phyloP scores from a whole-genome alignment of 495 filamentous ascomycete genomes.

The Astrothelium subdiscretum region DNA sequence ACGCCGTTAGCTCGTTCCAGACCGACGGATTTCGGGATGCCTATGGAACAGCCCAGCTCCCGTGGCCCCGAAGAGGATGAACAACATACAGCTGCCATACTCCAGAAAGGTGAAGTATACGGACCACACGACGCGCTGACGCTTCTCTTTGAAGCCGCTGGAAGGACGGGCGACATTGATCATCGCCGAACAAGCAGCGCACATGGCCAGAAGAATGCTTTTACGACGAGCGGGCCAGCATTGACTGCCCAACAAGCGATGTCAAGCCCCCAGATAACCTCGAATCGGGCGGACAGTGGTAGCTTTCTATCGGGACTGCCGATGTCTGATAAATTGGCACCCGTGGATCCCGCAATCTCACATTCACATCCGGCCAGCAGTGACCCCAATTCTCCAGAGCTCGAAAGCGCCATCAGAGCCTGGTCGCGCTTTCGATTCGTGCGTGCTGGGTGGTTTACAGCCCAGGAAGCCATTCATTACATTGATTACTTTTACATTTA shows the following conservation, averaged over 20 bases:
- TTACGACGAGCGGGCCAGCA: conserved; percentile 10
- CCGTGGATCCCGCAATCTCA: conserved; percentile 16
- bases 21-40: not conserved
- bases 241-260: conserved; percentile 17
- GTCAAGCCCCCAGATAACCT: conserved; percentile 21
- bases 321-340: conserved; percentile 2
- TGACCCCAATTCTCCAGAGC: conserved; percentile 11
- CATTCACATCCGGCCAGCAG: not conserved
- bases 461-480: conserved; percentile 82
- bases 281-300: not conserved
- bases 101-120: conserved; percentile 52
- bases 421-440: conserved; percentile 91
- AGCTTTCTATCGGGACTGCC: conserved; percentile 6
- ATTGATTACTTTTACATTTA: conserved; percentile 90
- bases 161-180: conserved; percentile 34
- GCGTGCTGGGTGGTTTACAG: conserved; percentile 90
- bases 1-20: conserved; percentile 43
- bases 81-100: conserved; percentile 44
- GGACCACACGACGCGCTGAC: conserved; percentile 62
- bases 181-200: conserved; percentile 25
- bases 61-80: conserved; percentile 24
- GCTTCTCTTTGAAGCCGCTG: conserved; percentile 57
- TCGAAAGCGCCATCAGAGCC: conserved; percentile 59
- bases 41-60: conserved; percentile 11
- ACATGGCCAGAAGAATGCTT: conserved; percentile 14